Percentiles rank a stretch among this genome's conserved stretches.
These are phyloP conservation scores for Blastocystis sp. DNA, from an alignment of 352 stramenopile genomes.

Conservation along the genomic window DNA sequence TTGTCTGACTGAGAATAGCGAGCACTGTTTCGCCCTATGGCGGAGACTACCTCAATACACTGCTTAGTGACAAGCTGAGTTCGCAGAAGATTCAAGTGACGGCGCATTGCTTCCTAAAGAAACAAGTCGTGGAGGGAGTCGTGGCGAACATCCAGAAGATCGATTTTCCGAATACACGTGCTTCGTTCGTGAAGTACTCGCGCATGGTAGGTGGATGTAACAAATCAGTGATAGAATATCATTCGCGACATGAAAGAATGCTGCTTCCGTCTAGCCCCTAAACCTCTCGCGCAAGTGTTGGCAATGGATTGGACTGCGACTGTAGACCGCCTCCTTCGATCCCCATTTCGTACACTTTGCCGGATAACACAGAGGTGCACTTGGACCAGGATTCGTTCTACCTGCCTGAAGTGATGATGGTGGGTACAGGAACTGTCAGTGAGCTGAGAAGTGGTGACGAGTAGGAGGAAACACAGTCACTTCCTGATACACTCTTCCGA, in stretches of 20 bases:
- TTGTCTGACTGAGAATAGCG: not conserved
- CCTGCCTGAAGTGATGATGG: slow-evolving; percentile 43
- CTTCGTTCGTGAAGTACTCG: slow-evolving; percentile 30
- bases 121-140: slow-evolving; percentile 41
- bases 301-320: not conserved
- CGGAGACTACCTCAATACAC: slow-evolving; percentile 4
- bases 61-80: slow-evolving; percentile 22
- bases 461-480: not conserved
- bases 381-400: slow-evolving; percentile 38
- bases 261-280: not conserved
- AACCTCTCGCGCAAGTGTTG: slow-evolving; percentile 24
- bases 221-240: not conserved
- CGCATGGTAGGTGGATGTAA: not conserved
- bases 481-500: slow-evolving; percentile 7
- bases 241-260: slow-evolving; percentile 54
- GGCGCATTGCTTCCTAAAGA: slow-evolving; percentile 42
- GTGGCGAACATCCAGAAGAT: slow-evolving; percentile 55
- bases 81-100: slow-evolving; percentile 56
- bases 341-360: slow-evolving; percentile 47
- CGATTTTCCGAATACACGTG: slow-evolving; percentile 15
- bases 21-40: slow-evolving; percentile 38
- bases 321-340: not conserved
- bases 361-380: slow-evolving; percentile 39
- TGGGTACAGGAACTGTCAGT: not conserved
- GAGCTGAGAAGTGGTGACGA: not conserved